Conservation (phyloP, 2,329 filamentous ascomycete species). For the Colletotrichum eleusines region DNA sequence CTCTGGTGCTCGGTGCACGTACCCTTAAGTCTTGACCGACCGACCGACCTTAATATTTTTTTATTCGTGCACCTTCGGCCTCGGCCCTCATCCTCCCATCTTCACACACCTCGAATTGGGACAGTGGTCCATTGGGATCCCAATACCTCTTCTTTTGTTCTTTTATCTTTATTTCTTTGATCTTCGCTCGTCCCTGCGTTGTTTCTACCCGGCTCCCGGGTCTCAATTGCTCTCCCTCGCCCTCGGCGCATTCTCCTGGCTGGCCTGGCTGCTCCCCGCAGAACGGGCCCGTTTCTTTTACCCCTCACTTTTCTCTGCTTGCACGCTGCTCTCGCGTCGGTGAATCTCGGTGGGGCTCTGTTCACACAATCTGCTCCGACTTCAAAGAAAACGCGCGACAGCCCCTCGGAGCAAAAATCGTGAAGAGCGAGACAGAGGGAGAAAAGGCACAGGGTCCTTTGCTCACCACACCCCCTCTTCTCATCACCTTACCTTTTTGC, state of each 20-base stretch:
- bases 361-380: slow-evolving; percentile 41
- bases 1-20: slow-evolving; percentile 43
- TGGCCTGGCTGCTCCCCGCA: slow-evolving; percentile 25
- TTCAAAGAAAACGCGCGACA: slow-evolving; percentile 34
- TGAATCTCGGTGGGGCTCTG: slow-evolving; percentile 43
- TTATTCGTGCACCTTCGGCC: slow-evolving; percentile 41
- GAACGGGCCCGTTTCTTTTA: slow-evolving; percentile 40
- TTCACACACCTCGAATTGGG: slow-evolving; percentile 39
- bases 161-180: background rate
- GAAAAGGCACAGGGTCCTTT: background rate
- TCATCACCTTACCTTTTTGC: slow-evolving; percentile 7
- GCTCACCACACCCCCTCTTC: slow-evolving; percentile 21
- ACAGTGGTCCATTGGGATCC: slow-evolving; percentile 31
- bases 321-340: slow-evolving; percentile 40
- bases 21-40: slow-evolving; percentile 41
- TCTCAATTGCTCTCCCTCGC: slow-evolving; percentile 33
- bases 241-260: slow-evolving; percentile 31
- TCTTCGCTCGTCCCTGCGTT: slow-evolving; percentile 9
- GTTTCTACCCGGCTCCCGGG: slow-evolving; percentile 13
- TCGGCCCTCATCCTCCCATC: slow-evolving; percentile 41
- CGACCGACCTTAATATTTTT: slow-evolving; percentile 38
- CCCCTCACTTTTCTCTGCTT: slow-evolving; percentile 41
- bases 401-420: slow-evolving; percentile 7
- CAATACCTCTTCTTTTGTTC: slow-evolving; percentile 3
- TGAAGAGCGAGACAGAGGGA: background rate